Evolutionary conservation across 768 basidiomycete genomes (phyloP), one percentile per base, ranked within the genome.

Genomic region (Hemileccinum impolitum): DNA sequence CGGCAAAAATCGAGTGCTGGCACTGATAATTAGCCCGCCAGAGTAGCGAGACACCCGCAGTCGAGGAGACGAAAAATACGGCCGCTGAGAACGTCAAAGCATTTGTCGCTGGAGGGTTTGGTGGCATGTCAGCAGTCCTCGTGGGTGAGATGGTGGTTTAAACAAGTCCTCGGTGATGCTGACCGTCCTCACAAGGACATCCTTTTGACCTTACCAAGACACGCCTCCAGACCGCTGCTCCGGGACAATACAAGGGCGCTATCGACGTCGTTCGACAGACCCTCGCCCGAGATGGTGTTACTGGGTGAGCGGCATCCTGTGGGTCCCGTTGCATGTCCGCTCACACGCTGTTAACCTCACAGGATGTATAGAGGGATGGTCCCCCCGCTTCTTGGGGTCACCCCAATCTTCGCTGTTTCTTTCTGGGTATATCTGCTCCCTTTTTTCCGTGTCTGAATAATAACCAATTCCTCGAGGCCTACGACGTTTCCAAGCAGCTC

Each of bases 201-300:
- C 96, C 96, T 9, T 99, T 98, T 66, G 96, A 99, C 71, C 73
- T 98, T 62, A 96, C 91, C 50, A 94, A 94, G 73, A 93, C 90
- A n/a, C 80, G 95, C 38, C 69, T 99, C 52, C 96, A 99, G 70
- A 98, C 96, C 6, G 95, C 96, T 10, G 58, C 81, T 14, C 81
- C 87, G 10, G 94, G 96, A 4, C 77, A 81, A 39, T 99, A 99
- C 72, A 92, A 77, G 35, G 93, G 96, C 37, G 92, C 91, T 1
- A 58, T 97, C 18, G 95, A 99, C 70, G 95, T 95, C 25, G 92
- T 97, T 41, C 87, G 83, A 72, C 89, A 91, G 72, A 85, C 87
- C 0, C 55, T 98, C 44, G 91, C 90, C n/a, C 79, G 84, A 49
- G 96, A 98, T 79, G 96, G 96, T 39, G 58, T 89, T 38, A 77